Evolutionary conservation across 2,329 filamentous ascomycete genomes (phyloP), one percentile per base, ranked within the genome.

Genomic region (Myotisia sp.): DNA sequence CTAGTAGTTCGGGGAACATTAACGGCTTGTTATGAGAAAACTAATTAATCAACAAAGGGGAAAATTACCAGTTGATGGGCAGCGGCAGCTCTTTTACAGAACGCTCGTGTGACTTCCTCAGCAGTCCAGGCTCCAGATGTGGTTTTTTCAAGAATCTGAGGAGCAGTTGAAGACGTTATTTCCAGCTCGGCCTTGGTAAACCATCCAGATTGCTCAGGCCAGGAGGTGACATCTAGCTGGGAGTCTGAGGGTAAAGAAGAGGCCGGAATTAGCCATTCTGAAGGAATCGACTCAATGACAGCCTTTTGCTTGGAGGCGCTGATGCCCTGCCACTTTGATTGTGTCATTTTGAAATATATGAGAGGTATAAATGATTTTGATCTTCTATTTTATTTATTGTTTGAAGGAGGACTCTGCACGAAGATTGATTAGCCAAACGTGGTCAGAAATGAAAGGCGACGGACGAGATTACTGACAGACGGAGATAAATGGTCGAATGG

Each of bases 21-120:
- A 31, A 13, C 4, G n/a, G n/a, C n/a, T n/a, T n/a, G n/a, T n/a
- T n/a, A n/a, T 12, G 7, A 6, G 12, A 29, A 32, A 17, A 26
- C 14, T 6, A n/a, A 18, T n/a, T 16, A 20, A 13, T 13, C 8
- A 4, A 13, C 19, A 12, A 9, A 8, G 27, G 19, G 7, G 14
- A 9, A 27, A 3, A 26, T n/a, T 29, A 39, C 38, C 19, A 44
- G 29, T 36, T 59, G 55, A 37, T 60, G 56, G 9, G 56, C 56
- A 31, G 58, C 50, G 3, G 54, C 55, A 8, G 56, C 54, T 23
- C 55, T 43, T 33, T 58, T 58, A 38, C 52, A 58, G 33, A 67
- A 68, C 2, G 42, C 42, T 10, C 38, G 36, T 10, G 42, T 38
- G 3, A 44, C 42, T 5, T 24, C 35, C 27, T 41, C 38, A 3